Evolutionary conservation across 371 early-diverging fungal genomes (phyloP), one percentile per base, ranked within the genome.

Genomic region (Mucor circinelloides): DNA sequence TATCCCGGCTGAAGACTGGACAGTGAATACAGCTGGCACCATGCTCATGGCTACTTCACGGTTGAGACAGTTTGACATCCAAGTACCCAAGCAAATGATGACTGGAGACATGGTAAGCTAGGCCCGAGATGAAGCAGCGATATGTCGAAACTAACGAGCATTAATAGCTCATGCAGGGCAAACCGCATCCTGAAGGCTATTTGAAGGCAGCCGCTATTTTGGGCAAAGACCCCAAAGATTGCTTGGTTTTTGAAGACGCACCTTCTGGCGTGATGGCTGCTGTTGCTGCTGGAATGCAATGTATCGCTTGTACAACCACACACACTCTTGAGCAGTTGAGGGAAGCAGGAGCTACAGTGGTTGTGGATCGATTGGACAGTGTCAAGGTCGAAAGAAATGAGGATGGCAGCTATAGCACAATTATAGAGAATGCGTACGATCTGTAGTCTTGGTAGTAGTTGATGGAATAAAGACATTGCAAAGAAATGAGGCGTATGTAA

Each of bases 171-270:
- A 64, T 60, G 12, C 65, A 67, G 19, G 90, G 91, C 1, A 90
- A 91, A 44, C 91, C 90, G 27, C 69, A 85, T 58, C 90, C 90
- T 9, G 91, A 90, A 62, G 87, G 90, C 0, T 91, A 90, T 48
- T 63, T 85, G 54, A 50, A 64, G 23, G 85, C 84, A 0, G 87
- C 91, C 5, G 60, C 67, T 28, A 56, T 64, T 6, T 42, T 91
- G 60, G 79, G 81, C 0, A 56, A 74, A 6, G 80, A 85, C 31
- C 73, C 89, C 1, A 66, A 64, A 30, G 80, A 75, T 8, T 91
- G 91, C 63, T 65, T 92, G 15, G 92, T 91, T 5, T 89, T 91
- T 80, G 92, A 92, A 68, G 92, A 92, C 69, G 90, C 92, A 0
- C 89, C 82, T 13, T 86, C 89, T 0, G 92, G 89, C 6, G 80